Conservation (phyloP, 202 grass and related monocot species). For the Panicum virgatum region DNA sequence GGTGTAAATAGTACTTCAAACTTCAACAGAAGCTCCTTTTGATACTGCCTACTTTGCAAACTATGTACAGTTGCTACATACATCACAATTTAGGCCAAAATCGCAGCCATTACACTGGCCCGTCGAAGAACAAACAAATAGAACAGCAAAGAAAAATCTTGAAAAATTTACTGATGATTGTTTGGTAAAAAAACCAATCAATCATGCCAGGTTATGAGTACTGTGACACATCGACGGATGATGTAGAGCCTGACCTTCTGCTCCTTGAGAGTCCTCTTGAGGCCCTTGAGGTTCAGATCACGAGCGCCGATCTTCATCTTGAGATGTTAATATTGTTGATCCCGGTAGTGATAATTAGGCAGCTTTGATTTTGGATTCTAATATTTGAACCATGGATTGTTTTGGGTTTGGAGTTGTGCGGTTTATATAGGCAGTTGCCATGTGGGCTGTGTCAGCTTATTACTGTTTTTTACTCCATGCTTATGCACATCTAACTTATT, state of each 20-base stretch:
- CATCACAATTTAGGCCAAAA: constrained; percentile 25
- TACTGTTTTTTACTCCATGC: constrained; percentile 17
- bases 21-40: constrained; percentile 1
- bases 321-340: constrained; percentile 14
- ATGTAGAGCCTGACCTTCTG: constrained; percentile 64
- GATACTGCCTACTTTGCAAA: constrained; percentile 22
- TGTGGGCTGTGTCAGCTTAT: constrained; percentile 7
- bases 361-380: background rate
- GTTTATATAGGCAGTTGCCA: background rate
- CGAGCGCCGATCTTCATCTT: constrained; percentile 26
- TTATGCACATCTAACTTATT: constrained; percentile 15
- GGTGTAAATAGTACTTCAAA: background rate
- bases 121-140: background rate
- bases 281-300: constrained; percentile 38
- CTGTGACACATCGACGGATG: constrained; percentile 52
- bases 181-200: constrained; percentile 8
- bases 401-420: background rate
- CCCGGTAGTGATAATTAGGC: background rate
- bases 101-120: constrained; percentile 22
- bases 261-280: constrained; percentile 56
- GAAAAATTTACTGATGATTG: background rate
- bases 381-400: background rate
- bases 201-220: constrained; percentile 59
- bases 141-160: background rate
- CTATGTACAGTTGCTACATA: constrained; percentile 28